Percentiles rank a stretch among this genome's conserved stretches.
Evolutionary conservation across 1,284 basidiomycete species (phyloP).

Genomic region (Sanghuangporus weigelae): DNA sequence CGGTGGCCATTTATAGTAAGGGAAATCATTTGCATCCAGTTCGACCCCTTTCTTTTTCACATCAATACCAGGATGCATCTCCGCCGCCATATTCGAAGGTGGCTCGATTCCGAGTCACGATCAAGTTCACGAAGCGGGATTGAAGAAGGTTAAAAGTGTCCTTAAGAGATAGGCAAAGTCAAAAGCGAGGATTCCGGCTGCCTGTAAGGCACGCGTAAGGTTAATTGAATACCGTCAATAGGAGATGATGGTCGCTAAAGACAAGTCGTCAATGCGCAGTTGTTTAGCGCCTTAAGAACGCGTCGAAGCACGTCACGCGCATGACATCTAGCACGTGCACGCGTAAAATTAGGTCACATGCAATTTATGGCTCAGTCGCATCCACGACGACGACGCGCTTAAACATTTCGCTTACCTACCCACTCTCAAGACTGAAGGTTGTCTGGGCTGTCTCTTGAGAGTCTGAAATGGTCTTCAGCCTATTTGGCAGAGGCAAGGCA

Average conservation of each 20-base stretch:
- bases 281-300: neutral
- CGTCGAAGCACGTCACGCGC: neutral
- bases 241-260: neutral
- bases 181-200: neutral
- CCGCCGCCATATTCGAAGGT: neutral
- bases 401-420: neutral
- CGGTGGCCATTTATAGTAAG: slow-evolving; percentile 45
- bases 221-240: too few species aligned
- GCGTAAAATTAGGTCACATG: neutral
- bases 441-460: neutral
- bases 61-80: neutral
- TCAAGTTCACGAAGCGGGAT: neutral
- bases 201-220: too few species aligned
- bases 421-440: neutral
- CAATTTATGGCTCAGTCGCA: neutral
- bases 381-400: neutral
- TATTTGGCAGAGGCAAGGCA: slow-evolving; percentile 39
- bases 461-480: slow-evolving; percentile 42
- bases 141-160: neutral
- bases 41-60: neutral
- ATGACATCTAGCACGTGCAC: neutral
- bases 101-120: too few species aligned
- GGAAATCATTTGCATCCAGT: slow-evolving; percentile 5
- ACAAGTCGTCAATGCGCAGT: neutral
- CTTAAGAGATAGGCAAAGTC: neutral